Evolutionary conservation across 208 protist species (phyloP).

Genomic region (Angomonas deanei): DNA sequence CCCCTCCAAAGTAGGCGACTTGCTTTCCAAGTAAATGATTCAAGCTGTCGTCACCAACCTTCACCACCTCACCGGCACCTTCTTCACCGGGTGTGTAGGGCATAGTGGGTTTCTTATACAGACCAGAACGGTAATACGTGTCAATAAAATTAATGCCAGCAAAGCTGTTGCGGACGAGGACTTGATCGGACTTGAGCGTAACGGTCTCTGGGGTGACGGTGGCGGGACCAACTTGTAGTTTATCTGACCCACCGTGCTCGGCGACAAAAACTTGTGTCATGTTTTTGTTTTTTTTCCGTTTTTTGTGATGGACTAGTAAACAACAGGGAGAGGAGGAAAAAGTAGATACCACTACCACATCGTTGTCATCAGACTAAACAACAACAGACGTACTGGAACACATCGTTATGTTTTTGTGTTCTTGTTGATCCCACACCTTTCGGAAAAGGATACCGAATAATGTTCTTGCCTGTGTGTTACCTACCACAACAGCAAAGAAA

Average conservation of each 20-base stretch:
- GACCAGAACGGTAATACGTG: conserved; percentile 79
- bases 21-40: conserved; percentile 36
- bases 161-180: conserved; percentile 53
- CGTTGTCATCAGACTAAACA: too few relatives aligned
- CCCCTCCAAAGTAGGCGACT: conserved; percentile 63
- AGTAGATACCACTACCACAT: too few relatives aligned
- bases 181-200: conserved; percentile 16
- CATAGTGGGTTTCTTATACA: conserved; percentile 64
- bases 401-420: too few relatives aligned
- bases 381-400: too few relatives aligned
- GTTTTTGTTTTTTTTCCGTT: too few relatives aligned
- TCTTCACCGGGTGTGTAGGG: conserved; percentile 79
- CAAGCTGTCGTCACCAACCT: conserved; percentile 15
- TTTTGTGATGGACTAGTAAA: too few relatives aligned
- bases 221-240: conserved; percentile 9
- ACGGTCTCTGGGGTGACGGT: background rate
- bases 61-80: conserved; percentile 60
- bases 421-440: too few relatives aligned
- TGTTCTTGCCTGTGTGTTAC: too few relatives aligned
- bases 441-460: too few relatives aligned
- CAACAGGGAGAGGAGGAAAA: too few relatives aligned
- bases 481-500: background rate
- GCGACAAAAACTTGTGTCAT: background rate
- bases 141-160: conserved; percentile 92
- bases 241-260: conserved; percentile 9